Evolutionary conservation across 306 rosid genomes (phyloP).

Genomic region (Carpinus viminea): DNA sequence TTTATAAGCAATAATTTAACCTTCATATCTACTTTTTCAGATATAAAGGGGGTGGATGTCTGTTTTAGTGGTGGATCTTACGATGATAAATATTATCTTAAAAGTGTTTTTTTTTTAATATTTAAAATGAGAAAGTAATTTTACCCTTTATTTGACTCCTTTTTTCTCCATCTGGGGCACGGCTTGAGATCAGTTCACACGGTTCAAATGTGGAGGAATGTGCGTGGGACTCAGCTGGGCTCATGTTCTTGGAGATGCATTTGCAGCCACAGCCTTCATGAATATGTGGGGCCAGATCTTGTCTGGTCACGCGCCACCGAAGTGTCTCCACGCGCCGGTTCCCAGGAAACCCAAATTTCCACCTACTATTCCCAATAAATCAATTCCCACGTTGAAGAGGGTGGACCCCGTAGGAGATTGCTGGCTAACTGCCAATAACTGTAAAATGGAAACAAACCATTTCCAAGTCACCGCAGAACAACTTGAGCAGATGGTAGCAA

Average conservation of each 20-base stretch:
- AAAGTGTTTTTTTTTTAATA: too few relatives aligned
- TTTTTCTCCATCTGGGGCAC: too few relatives aligned
- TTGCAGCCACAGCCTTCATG: conserved; percentile 66
- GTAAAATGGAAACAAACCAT: conserved; percentile 41
- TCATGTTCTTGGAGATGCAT: conserved; percentile 74
- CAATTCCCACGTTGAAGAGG: conserved; percentile 32
- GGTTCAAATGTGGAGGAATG: conserved; percentile 80
- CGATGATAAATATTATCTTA: too few relatives aligned
- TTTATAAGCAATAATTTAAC: too few relatives aligned
- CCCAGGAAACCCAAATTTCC: conserved; percentile 2
- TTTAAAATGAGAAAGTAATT: too few relatives aligned
- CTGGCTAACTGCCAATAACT: conserved; percentile 38
- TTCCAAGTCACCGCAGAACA: conserved; percentile 46
- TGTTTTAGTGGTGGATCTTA: too few relatives aligned
- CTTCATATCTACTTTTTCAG: too few relatives aligned
- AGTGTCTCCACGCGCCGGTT: conserved; percentile 27
- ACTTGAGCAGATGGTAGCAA: conserved; percentile 37
- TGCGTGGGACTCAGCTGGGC: conserved; percentile 82
- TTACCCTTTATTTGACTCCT: too few relatives aligned
- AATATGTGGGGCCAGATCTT: conserved; percentile 48
- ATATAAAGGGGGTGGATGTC: too few relatives aligned
- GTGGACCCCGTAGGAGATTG: conserved; percentile 40
- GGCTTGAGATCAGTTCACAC: conserved; percentile 38
- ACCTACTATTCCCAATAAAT: conserved; percentile 17
- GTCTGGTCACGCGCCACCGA: conserved; percentile 40